Conservation (phyloP, 2,329 filamentous ascomycete species). For the Trichoderma afroharzianum region DNA sequence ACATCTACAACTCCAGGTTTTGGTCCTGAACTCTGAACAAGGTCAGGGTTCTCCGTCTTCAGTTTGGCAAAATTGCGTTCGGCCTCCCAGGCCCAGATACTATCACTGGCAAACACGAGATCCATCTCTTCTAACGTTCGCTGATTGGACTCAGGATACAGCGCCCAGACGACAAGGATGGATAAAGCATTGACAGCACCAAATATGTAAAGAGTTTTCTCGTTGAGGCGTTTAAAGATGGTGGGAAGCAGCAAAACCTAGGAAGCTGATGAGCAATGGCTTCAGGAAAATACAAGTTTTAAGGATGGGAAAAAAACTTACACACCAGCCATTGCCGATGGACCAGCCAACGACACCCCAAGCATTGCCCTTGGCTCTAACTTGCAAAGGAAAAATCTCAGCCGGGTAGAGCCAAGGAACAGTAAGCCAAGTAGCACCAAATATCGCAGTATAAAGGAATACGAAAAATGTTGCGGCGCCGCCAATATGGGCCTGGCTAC, state of each 20-base stretch:
- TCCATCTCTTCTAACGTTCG: slow-evolving; percentile 74
- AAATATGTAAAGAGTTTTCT: slow-evolving; percentile 73
- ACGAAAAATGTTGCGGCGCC: slow-evolving; percentile 67
- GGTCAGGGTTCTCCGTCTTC: slow-evolving; percentile 56
- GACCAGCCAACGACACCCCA: slow-evolving; percentile 75
- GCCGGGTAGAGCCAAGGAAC: slow-evolving; percentile 63
- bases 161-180: slow-evolving; percentile 67
- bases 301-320: slow-evolving; percentile 17
- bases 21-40: slow-evolving; percentile 22
- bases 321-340: slow-evolving; percentile 66
- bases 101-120: slow-evolving; percentile 63
- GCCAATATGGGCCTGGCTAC: slow-evolving; percentile 49
- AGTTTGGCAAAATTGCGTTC: slow-evolving; percentile 61
- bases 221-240: slow-evolving; percentile 61
- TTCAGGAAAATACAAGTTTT: neutral
- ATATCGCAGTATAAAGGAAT: slow-evolving; percentile 50
- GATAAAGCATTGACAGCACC: slow-evolving; percentile 62
- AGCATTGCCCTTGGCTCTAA: slow-evolving; percentile 70
- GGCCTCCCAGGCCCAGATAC: slow-evolving; percentile 68
- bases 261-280: slow-evolving; percentile 27
- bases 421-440: slow-evolving; percentile 46
- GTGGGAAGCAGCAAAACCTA: slow-evolving; percentile 49
- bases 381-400: slow-evolving; percentile 69
- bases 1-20: slow-evolving; percentile 19
- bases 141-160: slow-evolving; percentile 73